These are phyloP conservation scores for Nelumbo lutea DNA, from an alignment of 164 flowering plant genomes.

Conservation along the genomic window DNA sequence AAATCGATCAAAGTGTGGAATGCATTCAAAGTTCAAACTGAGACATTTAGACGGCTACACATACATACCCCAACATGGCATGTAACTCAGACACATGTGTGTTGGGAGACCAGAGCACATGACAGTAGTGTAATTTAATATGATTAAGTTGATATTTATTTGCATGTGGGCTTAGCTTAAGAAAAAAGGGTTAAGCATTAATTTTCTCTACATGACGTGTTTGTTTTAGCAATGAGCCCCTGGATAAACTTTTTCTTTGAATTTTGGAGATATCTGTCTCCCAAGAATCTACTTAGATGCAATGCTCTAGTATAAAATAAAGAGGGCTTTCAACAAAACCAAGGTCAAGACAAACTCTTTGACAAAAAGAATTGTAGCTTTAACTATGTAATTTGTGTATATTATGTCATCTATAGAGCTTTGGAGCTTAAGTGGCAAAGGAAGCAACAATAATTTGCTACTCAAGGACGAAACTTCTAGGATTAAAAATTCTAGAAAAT, in stretches of 20 bases:
- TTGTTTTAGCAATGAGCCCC: constrained; percentile 17
- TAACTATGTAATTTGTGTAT: not conserved
- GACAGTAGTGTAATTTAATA: constrained; percentile 18
- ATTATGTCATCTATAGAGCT: constrained; percentile 13
- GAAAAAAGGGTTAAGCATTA: constrained; percentile 2
- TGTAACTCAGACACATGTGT: constrained; percentile 24
- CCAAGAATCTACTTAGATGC: constrained; percentile 24
- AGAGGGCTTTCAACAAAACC: constrained; percentile 8
- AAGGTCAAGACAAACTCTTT: constrained; percentile 16
- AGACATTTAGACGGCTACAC: constrained; percentile 36
- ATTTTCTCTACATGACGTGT: constrained; percentile 22
- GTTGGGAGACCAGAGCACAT: constrained; percentile 39
- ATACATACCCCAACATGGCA: constrained; percentile 24
- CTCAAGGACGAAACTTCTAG: constrained; percentile 4
- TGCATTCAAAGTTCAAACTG: constrained; percentile 26
- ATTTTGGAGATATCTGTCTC: constrained; percentile 24
- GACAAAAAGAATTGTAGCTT: constrained; percentile 8
- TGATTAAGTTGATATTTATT: not conserved
- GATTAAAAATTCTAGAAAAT: not conserved
- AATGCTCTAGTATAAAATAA: not conserved
- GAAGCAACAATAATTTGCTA: not conserved
- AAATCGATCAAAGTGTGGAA: constrained; percentile 25
- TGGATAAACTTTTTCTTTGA: constrained; percentile 30
- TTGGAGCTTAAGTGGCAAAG: constrained; percentile 4
- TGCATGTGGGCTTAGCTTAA: constrained; percentile 11